Evolutionary conservation across 345 rosid genomes (phyloP).

Genomic region (Eutrema yunnanense): DNA sequence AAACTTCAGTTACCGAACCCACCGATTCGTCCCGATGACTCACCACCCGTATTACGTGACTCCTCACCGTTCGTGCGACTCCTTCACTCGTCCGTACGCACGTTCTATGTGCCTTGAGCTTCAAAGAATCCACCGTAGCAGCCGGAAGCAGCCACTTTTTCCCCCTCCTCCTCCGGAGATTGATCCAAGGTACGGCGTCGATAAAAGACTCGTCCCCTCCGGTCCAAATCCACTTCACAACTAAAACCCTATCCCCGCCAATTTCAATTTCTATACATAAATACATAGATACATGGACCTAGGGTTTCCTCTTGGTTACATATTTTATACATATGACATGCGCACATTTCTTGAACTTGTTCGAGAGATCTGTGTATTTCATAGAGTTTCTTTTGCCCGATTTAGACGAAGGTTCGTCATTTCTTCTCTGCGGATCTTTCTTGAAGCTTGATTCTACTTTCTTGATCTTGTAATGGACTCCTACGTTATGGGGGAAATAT

Average conservation of each 20-base stretch:
- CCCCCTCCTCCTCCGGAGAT: constrained; percentile 39
- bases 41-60: constrained; percentile 21
- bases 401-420: background rate
- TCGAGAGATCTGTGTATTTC: background rate
- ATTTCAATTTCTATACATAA: constrained; percentile 5
- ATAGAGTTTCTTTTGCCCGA: background rate
- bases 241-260: constrained; percentile 8
- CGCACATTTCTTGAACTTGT: background rate
- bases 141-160: constrained; percentile 8
- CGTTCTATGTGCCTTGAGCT: constrained; percentile 33
- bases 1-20: background rate
- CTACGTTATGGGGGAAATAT: background rate
- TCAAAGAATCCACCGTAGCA: constrained; percentile 24
- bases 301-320: background rate
- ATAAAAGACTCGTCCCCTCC: constrained; percentile 83
- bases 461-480: background rate
- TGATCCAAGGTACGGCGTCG: constrained; percentile 72
- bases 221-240: constrained; percentile 95
- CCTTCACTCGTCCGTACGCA: constrained; percentile 27
- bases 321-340: background rate
- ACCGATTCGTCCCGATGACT: constrained; percentile 3
- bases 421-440: background rate
- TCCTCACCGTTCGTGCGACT: constrained; percentile 24
- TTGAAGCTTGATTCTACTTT: constrained; percentile 3
- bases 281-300: background rate